These are phyloP conservation scores for Cucurbita moschata DNA, from an alignment of 306 rosid genomes.

Conservation along the genomic window DNA sequence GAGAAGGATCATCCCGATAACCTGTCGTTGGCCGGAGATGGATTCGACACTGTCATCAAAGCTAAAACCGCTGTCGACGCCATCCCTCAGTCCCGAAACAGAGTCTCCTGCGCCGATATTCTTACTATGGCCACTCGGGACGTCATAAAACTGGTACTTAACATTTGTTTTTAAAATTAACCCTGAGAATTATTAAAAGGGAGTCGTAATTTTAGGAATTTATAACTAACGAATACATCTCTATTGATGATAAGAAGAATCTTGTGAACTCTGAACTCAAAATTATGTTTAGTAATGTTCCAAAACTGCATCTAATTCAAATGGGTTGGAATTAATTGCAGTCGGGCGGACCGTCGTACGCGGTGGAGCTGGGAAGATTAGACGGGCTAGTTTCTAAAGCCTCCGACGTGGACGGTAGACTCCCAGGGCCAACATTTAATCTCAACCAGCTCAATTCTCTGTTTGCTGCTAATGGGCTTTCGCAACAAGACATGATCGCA, in stretches of 20 bases:
- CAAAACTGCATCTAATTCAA: too few relatives aligned
- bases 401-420: conserved; percentile 36
- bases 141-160: conserved; percentile 30
- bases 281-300: too few relatives aligned
- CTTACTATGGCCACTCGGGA: conserved; percentile 57
- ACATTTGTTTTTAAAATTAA: too few relatives aligned
- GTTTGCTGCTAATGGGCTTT: conserved; percentile 37
- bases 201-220: too few relatives aligned
- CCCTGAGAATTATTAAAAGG: rapidly evolving
- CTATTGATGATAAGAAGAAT: too few relatives aligned
- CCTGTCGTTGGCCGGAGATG: conserved; percentile 61
- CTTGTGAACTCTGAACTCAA: too few relatives aligned
- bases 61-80: conserved; percentile 60
- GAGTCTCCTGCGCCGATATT: conserved; percentile 68
- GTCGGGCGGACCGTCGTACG: conserved; percentile 63
- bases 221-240: too few relatives aligned
- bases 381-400: conserved; percentile 45
- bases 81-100: conserved; percentile 36
- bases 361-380: conserved; percentile 52
- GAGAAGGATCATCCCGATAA: conserved; percentile 61
- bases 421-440: conserved; percentile 37
- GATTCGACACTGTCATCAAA: conserved; percentile 52
- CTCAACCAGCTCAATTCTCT: conserved; percentile 44
- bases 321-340: neutral
- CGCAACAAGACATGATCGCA: conserved; percentile 56